These are phyloP conservation scores for Dendrostoma leiphaemia DNA, from an alignment of 2,329 filamentous ascomycete species.

Conservation along the genomic window DNA sequence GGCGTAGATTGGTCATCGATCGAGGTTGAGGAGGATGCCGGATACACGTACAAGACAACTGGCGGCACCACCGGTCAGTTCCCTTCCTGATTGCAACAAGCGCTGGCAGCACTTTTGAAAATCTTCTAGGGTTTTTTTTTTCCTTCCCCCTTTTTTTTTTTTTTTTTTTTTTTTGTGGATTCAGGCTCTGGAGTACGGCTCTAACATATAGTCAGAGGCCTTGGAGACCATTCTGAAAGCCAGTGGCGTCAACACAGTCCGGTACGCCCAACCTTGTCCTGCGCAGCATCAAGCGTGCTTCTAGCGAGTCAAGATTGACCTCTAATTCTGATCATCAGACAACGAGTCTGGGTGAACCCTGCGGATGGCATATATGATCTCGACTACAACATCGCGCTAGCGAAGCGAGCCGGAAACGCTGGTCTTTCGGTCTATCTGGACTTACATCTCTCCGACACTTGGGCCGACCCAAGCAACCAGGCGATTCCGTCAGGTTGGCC, in stretches of 20 bases:
- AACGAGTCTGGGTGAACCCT: slow-evolving; percentile 70
- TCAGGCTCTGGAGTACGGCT: no score
- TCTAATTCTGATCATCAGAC: slow-evolving; percentile 44
- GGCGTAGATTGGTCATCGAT: slow-evolving; percentile 50
- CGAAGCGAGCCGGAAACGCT: slow-evolving; percentile 59
- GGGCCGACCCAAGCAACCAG: slow-evolving; percentile 68
- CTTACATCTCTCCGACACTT: slow-evolving; percentile 67
- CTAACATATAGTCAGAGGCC: no score
- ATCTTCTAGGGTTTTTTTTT: no score
- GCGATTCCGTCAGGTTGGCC: slow-evolving; percentile 63
- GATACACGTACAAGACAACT: slow-evolving; percentile 58
- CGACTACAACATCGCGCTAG: slow-evolving; percentile 67
- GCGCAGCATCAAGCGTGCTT: no score
- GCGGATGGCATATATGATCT: slow-evolving; percentile 64
- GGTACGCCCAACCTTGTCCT: no score
- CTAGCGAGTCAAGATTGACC: no score
- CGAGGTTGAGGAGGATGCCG: slow-evolving; percentile 58
- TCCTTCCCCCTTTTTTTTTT: no score
- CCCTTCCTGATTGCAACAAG: no score
- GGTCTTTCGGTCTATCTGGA: slow-evolving; percentile 62
- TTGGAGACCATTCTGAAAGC: slow-evolving; percentile 62
- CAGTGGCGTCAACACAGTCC: slow-evolving; percentile 66
- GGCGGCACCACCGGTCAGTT: slow-evolving; percentile 49
- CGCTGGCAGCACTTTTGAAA: no score
- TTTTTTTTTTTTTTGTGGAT: no score